Conservation (phyloP, 768 basidiomycete species). For the Panaeolus cyanescens region DNA sequence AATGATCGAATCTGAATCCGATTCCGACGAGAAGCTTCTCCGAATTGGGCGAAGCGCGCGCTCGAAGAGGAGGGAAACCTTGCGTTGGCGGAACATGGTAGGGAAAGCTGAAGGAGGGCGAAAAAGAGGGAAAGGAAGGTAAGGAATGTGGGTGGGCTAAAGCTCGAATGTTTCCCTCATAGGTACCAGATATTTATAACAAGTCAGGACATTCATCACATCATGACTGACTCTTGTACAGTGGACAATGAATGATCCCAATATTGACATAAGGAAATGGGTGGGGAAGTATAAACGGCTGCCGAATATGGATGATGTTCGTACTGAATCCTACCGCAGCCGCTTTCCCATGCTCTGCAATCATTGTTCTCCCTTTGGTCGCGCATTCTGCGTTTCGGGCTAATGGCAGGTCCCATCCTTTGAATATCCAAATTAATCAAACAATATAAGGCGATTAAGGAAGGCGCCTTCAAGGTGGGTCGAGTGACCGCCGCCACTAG, state of each 20-base stretch:
- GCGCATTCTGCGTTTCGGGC: not conserved
- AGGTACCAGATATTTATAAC: not conserved
- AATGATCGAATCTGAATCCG: not conserved
- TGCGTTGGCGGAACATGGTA: constrained; percentile 1
- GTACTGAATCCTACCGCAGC: not conserved
- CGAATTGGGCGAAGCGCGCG: not conserved
- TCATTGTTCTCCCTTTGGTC: not conserved
- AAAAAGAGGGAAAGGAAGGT: not conserved
- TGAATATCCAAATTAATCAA: not conserved
- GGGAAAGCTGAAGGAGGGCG: not conserved
- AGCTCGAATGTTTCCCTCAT: not conserved
- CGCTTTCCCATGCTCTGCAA: not conserved
- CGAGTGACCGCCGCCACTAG: too few relatives aligned
- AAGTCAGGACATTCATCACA: not conserved
- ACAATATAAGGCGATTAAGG: not conserved
- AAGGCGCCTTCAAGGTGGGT: too few relatives aligned
- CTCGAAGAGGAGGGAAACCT: not conserved
- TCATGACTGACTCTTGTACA: not conserved
- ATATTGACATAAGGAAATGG: not conserved
- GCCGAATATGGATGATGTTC: not conserved
- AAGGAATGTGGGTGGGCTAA: not conserved
- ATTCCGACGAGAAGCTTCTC: not conserved
- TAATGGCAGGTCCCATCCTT: not conserved
- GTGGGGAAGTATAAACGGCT: not conserved
- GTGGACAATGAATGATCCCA: not conserved